phyloP scores from a whole-genome alignment of 73 alveolate genomes.

The Tetrahymena borealis region DNA sequence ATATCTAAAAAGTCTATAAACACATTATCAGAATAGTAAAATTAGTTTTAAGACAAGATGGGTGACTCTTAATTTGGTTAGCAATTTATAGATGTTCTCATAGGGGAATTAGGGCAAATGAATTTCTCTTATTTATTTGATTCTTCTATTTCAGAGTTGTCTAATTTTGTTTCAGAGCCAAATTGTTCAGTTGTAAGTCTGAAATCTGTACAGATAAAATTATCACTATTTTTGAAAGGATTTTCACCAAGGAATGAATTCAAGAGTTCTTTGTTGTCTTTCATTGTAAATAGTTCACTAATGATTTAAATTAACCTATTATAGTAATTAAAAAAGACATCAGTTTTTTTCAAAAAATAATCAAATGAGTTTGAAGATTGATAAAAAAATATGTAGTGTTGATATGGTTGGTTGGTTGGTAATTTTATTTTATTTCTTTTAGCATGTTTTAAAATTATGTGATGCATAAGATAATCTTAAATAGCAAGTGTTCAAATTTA shows the following conservation, averaged over 20 bases:
- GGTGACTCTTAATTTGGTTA: neutral
- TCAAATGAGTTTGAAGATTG: no score
- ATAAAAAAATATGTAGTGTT: no score
- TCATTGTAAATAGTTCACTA: neutral
- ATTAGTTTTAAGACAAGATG: neutral
- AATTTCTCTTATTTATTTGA: neutral
- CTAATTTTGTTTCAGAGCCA: slow-evolving; percentile 1
- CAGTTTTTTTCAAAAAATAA: no score
- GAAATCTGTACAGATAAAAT: neutral
- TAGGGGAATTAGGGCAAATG: neutral
- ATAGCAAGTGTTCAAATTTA: no score
- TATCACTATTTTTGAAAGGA: neutral
- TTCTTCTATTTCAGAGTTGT: neutral
- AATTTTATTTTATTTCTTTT: no score
- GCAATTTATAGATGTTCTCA: neutral
- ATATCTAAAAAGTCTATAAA: neutral
- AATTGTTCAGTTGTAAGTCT: neutral
- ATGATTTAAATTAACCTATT: neutral
- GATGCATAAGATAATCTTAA: no score
- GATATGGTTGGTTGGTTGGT: no score
- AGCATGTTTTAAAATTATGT: no score
- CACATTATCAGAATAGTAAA: neutral
- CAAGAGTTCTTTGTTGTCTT: neutral
- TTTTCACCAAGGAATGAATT: neutral
- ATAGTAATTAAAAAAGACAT: no score